These are phyloP conservation scores for Pythium chondricola DNA, from an alignment of 352 stramenopile genomes.

Conservation along the genomic window DNA sequence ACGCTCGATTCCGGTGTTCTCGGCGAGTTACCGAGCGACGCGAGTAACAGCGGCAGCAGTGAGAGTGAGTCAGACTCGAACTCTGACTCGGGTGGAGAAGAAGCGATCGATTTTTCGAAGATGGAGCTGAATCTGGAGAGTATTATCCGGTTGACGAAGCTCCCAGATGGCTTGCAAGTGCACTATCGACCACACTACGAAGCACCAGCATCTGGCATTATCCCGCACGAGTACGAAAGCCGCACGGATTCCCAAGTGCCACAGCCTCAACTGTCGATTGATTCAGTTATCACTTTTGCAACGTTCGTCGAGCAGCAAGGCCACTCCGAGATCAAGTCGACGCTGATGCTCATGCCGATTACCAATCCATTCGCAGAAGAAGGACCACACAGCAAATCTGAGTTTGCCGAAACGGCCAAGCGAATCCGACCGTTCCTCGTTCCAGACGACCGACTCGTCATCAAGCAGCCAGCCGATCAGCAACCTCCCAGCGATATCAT, in stretches of 20 bases:
- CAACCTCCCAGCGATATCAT: conserved; percentile 44
- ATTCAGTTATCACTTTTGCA: conserved; percentile 32
- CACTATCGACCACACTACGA: conserved; percentile 78
- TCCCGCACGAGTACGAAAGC: background rate
- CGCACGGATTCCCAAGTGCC: background rate
- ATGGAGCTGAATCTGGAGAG: conserved; percentile 73
- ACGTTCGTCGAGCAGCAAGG: conserved; percentile 47
- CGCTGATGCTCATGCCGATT: conserved; percentile 53
- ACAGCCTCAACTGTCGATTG: conserved; percentile 8
- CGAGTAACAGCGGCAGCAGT: conserved; percentile 22
- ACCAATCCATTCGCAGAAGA: conserved; percentile 8
- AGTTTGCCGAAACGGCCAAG: conserved; percentile 45
- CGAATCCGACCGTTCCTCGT: conserved; percentile 72
- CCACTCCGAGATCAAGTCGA: conserved; percentile 27
- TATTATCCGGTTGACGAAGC: conserved; percentile 77
- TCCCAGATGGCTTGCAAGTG: conserved; percentile 73
- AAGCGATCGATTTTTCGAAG: conserved; percentile 35
- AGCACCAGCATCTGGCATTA: conserved; percentile 21
- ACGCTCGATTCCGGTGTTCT: background rate
- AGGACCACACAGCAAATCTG: background rate
- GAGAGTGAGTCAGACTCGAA: conserved; percentile 31
- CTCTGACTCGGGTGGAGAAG: conserved; percentile 38
- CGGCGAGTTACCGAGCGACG: conserved; percentile 1
- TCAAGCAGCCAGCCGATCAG: conserved; percentile 23
- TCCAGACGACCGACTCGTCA: conserved; percentile 45